phyloP scores from a whole-genome alignment of 805 yeast species.

The Candida insectalens region DNA sequence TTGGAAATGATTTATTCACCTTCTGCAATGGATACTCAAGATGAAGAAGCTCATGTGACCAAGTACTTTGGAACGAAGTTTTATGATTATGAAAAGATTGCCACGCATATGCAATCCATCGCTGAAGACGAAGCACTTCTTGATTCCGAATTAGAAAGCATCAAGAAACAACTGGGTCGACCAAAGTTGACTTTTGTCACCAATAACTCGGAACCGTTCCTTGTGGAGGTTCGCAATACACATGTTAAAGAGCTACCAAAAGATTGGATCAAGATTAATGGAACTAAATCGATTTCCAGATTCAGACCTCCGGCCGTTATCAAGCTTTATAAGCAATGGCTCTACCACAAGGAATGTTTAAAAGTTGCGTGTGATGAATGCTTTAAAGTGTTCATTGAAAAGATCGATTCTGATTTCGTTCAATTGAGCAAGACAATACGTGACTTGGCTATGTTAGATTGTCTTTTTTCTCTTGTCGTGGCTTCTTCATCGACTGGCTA shows the following conservation, averaged over 20 bases:
- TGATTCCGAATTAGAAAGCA: conserved; percentile 37
- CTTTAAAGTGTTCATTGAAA: conserved; percentile 30
- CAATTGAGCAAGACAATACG: conserved; percentile 33
- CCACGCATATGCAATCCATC: conserved; percentile 32
- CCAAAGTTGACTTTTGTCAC: conserved; percentile 48
- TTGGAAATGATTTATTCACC: conserved; percentile 43
- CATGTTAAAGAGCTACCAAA: conserved; percentile 51
- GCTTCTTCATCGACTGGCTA: conserved; percentile 41
- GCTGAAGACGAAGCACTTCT: conserved; percentile 36
- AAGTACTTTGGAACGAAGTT: conserved; percentile 34
- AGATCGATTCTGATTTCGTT: conserved; percentile 29
- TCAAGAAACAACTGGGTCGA: conserved; percentile 38
- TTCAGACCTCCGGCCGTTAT: conserved; percentile 56
- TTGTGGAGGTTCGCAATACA: conserved; percentile 65
- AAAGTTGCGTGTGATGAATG: conserved; percentile 35
- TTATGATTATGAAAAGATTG: conserved; percentile 27
- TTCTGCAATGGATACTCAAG: conserved; percentile 41
- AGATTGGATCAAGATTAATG: conserved; percentile 70
- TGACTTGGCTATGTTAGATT: conserved; percentile 50
- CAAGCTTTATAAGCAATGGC: conserved; percentile 41
- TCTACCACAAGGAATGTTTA: conserved; percentile 51
- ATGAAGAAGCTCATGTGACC: conserved; percentile 24
- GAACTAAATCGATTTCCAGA: conserved; percentile 59
- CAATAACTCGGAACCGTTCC: conserved; percentile 55
- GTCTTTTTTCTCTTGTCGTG: conserved; percentile 55